phyloP scores from a whole-genome alignment of 306 rosid species.

The Malus orientalis region DNA sequence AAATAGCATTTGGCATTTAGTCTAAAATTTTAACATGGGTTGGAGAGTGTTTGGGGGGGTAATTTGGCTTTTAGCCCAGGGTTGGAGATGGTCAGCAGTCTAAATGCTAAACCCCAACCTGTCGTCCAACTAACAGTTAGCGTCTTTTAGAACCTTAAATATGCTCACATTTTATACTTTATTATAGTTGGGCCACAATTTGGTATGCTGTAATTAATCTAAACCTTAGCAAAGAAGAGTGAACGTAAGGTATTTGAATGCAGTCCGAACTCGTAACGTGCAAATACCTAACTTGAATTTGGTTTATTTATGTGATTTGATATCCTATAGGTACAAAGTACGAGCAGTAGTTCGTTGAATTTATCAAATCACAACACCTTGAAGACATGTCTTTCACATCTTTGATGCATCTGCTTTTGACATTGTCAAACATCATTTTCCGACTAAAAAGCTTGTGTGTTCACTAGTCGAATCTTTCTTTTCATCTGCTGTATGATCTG shows the following conservation, averaged over 20 bases:
- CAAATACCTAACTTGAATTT: neutral
- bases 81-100: too few species aligned
- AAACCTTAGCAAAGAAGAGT: too few species aligned
- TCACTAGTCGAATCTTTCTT: slow-evolving; percentile 9
- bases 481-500: slow-evolving; percentile 9
- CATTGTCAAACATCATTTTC: slow-evolving; percentile 51
- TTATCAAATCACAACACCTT: neutral
- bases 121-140: too few species aligned
- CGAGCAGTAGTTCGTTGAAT: neutral
- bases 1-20: too few species aligned
- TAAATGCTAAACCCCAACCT: too few species aligned
- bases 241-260: too few species aligned
- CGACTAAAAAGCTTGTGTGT: slow-evolving; percentile 9
- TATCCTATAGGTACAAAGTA: neutral
- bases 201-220: too few species aligned
- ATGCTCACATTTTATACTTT: neutral
- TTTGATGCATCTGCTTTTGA: slow-evolving; percentile 17
- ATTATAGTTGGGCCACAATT: neutral
- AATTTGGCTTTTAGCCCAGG: too few species aligned
- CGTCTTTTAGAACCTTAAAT: neutral
- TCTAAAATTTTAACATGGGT: too few species aligned
- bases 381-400: neutral
- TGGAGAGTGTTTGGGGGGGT: too few species aligned
- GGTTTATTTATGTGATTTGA: neutral
- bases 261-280: too few species aligned